These are phyloP conservation scores for Mrakia gelida DNA, from an alignment of 768 basidiomycete species.

Conservation along the genomic window DNA sequence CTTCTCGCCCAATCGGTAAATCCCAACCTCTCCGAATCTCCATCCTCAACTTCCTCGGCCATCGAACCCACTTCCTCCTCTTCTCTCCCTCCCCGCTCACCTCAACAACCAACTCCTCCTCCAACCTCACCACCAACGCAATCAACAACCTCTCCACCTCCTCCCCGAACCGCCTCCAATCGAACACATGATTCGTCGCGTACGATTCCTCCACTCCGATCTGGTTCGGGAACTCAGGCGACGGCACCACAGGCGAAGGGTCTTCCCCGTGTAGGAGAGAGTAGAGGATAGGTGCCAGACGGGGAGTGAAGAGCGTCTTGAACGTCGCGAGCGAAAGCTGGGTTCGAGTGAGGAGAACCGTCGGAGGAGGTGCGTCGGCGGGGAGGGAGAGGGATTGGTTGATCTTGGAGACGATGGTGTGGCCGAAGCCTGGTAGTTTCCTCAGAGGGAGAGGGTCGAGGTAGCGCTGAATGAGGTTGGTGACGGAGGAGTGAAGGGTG, in stretches of 20 bases:
- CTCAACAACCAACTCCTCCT: constrained; percentile 34
- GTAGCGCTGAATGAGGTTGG: constrained; percentile 15
- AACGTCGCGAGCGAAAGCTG: constrained; percentile 16
- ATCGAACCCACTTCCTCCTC: constrained; percentile 1
- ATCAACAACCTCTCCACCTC: constrained; percentile 28
- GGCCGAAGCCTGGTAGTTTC: constrained; percentile 33
- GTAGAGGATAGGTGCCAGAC: constrained; percentile 33
- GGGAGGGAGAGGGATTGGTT: not conserved
- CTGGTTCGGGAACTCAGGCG: constrained; percentile 36
- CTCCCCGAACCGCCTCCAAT: constrained; percentile 14
- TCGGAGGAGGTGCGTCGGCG: not conserved
- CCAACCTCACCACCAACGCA: constrained; percentile 32
- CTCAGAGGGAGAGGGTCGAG: constrained; percentile 27
- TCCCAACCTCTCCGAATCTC: constrained; percentile 8
- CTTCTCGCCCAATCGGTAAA: not conserved
- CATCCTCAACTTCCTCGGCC: not conserved
- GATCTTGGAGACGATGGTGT: constrained; percentile 21
- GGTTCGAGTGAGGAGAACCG: constrained; percentile 22
- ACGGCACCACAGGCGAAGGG: constrained; percentile 33
- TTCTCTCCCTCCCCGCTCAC: too few relatives aligned
- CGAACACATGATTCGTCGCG: constrained; percentile 18
- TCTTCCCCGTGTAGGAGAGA: constrained; percentile 33
- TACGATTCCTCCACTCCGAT: constrained; percentile 36
- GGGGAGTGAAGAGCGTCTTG: constrained; percentile 20
- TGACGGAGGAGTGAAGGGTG: not conserved